Base-by-base conservation (phyloP, 108 stramenopile species). In the Cyclotella atomus region DNA sequence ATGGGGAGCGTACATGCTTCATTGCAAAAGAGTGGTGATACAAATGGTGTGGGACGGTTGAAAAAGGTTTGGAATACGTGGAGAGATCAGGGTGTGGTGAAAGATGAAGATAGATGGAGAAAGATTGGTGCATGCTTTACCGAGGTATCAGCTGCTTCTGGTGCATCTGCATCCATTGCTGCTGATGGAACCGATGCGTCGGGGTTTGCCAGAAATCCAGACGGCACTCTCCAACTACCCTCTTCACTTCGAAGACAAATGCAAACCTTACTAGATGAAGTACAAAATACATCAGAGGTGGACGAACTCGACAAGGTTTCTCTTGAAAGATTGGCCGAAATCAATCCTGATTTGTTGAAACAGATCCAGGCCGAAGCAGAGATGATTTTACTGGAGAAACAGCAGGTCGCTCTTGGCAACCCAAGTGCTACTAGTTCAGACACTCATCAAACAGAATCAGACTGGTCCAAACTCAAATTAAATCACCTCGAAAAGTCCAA, bases 221-320 rank as follows among this genome's bases (percentile, higher is more conserved):
- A 91, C 47, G 92, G 92, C 33, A 71, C 83, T 24, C 65, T 93
- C 10, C 24, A 82, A 28, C 59, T 93, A 23, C 59, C 81, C 16
- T 55, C 84, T 27, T 53, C 78, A 10, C 63, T 94, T 16, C 75
- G 89, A 66, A 71, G 63, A 45, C 87, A 89, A 52, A 94, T 94
- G 93, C 93, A 94, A 67, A 79, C 71, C 27, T 65, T 94, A 25
- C 43, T 94, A 64, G 93, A 94, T 65, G 93, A 91, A 29, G 82
- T 90, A 14, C 93, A 94, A 65, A 82, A 57, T 19, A 57, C 71
- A 46, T 79, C 87, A 33, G 84, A 82, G 16, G 74, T 82, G 25
- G 84, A 91, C 74, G 93, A 94, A 67, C 62, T 94, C 36, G 89
- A 90, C 50, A 94, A 94, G 66, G 91, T 94, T 49, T 91, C 90